Evolutionary conservation across 768 basidiomycete genomes (phyloP).

Genomic region (Lactifluus pinguis): DNA sequence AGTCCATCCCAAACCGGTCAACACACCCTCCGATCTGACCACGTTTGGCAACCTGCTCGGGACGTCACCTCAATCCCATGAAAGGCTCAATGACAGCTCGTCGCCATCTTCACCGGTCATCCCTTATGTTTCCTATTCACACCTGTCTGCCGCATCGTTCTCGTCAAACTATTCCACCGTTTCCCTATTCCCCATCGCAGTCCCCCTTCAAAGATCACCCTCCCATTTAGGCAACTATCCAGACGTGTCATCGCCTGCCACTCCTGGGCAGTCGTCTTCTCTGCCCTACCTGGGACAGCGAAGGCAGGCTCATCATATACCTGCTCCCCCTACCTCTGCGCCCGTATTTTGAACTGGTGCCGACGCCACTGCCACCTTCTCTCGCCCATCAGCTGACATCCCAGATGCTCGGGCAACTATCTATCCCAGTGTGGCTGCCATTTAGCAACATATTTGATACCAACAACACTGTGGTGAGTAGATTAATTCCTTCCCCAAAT

Average conservation of each 20-base stretch:
- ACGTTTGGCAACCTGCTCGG: slow-evolving; percentile 2
- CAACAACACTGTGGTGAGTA: neutral
- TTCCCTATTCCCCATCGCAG: slow-evolving; percentile 7
- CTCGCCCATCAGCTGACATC: neutral
- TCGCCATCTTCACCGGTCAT: neutral
- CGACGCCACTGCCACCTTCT: neutral
- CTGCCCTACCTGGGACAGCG: slow-evolving; percentile 4
- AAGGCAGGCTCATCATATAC: slow-evolving; percentile 3
- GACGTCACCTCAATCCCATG: slow-evolving; percentile 1
- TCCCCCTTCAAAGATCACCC: slow-evolving; percentile 4
- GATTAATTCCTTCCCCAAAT: too few species aligned
- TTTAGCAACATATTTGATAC: slow-evolving; percentile 7
- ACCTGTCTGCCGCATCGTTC: slow-evolving; percentile 1
- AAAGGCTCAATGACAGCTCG: neutral
- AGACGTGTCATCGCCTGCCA: neutral
- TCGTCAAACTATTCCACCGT: slow-evolving; percentile 1
- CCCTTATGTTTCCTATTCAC: slow-evolving; percentile 5
- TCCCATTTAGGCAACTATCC: slow-evolving; percentile 5
- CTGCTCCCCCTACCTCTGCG: slow-evolving; percentile 9
- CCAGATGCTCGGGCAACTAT: neutral
- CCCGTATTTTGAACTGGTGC: slow-evolving; percentile 12
- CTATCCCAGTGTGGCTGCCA: slow-evolving; percentile 5
- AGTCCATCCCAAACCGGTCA: slow-evolving; percentile 1
- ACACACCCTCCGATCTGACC: neutral
- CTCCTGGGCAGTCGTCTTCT: neutral